Evolutionary conservation across 1,284 basidiomycete genomes (phyloP).

Genomic region (Rugosomyces carneus): DNA sequence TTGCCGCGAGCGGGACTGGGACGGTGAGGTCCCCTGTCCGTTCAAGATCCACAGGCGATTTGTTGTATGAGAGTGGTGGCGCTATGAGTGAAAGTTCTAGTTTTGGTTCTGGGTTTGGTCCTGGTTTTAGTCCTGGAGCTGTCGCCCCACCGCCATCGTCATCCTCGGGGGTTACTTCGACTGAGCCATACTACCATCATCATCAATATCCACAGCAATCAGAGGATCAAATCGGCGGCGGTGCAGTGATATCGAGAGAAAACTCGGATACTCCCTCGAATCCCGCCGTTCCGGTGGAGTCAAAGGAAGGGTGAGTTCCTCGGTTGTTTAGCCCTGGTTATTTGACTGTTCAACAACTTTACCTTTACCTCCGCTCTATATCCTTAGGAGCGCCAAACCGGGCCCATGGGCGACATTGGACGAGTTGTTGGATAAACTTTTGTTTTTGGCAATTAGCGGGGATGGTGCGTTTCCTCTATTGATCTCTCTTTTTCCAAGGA

Average conservation of each 20-base stretch:
- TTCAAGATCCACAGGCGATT: slow-evolving; percentile 50
- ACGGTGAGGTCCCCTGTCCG: slow-evolving; percentile 32
- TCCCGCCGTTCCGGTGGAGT: not conserved
- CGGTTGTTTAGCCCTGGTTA: too few relatives aligned
- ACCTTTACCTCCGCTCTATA: too few relatives aligned
- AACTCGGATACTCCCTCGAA: not conserved
- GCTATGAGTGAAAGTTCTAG: too few relatives aligned
- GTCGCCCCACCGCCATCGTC: not conserved
- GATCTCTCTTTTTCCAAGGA: too few relatives aligned
- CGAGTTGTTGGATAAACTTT: slow-evolving; percentile 68
- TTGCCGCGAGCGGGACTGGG: too few relatives aligned
- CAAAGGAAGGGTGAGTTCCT: slow-evolving; percentile 7
- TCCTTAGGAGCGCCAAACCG: slow-evolving; percentile 26
- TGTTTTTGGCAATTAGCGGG: slow-evolving; percentile 70
- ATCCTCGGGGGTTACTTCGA: not conserved
- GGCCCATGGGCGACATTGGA: slow-evolving; percentile 68
- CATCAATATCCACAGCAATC: slow-evolving; percentile 7
- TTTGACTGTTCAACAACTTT: too few relatives aligned
- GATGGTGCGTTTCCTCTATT: slow-evolving; percentile 74
- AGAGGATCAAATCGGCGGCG: not conserved
- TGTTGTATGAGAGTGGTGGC: slow-evolving; percentile 42
- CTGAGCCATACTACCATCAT: too few relatives aligned
- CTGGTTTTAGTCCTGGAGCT: too few relatives aligned
- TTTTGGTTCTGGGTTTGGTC: too few relatives aligned
- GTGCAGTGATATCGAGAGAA: slow-evolving; percentile 4